Base-by-base conservation (phyloP, 768 basidiomycete species). In the Termitomyces sp. region DNA sequence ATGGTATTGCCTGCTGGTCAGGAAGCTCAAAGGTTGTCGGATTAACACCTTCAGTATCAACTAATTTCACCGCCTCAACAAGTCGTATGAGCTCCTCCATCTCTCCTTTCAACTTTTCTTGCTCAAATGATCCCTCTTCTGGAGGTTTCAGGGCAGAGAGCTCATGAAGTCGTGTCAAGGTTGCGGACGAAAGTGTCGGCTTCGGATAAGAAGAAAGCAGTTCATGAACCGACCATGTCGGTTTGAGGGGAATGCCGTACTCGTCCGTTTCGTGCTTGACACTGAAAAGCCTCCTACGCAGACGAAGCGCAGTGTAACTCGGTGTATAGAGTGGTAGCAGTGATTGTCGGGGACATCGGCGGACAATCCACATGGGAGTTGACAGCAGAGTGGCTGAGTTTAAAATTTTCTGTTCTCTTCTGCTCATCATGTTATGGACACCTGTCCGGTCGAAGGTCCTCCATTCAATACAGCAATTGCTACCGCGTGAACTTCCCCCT, bases 211-310 rank as follows among this genome's bases (percentile, higher is more conserved):
- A 91, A 6, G 88, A 87, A 6, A 93, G 72, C 9, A 93, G 79
- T 50, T 86, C 75, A 65, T 86, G 79, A 49, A 94, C 86, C 55
- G 92, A 93, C 92, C 92, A 93, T 0, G 87, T 86, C 22, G 91
- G 86, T 47, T 73, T 70, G 0, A 77, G 58, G 6, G 91, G 91
- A 57, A 93, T 82, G 18, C 85, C 87, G 57, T 74, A 82, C 5
- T 78, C 70, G 64, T 92, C 89, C 2, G 78, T 78, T 53, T 73
- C 66, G 42, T 63, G 62, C 9, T 52, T 55, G 13, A 59, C 57
- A 44, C 27, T 47, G 36, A 58, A 61, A 15, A 51, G 39, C 42
- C 36, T 55, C 52, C 44, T 61, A 52, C 58, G 47, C n/a, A 12
- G 39, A 48, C 27, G 57, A 34, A 57, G 31, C 47, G 58, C 30